Evolutionary conservation across 1,139 yeast species (phyloP).

Genomic region (Candida sp.): DNA sequence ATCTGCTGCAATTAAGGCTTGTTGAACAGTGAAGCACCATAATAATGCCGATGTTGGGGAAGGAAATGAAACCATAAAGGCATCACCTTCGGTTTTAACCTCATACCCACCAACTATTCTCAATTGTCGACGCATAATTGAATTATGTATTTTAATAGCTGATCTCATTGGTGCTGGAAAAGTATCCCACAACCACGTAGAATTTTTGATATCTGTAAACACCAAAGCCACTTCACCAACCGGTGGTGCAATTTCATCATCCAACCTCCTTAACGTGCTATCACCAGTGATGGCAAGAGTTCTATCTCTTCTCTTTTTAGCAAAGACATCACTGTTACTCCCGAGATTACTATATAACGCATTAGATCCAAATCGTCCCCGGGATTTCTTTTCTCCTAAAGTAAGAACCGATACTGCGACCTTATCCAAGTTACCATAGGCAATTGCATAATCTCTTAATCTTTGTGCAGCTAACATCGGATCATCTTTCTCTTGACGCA

Average conservation of each 20-base stretch:
- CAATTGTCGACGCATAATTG: conserved; percentile 90
- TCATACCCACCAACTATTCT: conserved; percentile 96
- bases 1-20: conserved; percentile 75
- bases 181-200: conserved; percentile 91
- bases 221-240: conserved; percentile 93
- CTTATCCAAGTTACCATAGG: conserved; percentile 85
- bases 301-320: conserved; percentile 55
- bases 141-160: conserved; percentile 91
- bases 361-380: conserved; percentile 25
- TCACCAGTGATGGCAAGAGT: conserved; percentile 60
- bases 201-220: conserved; percentile 94
- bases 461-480: conserved; percentile 94
- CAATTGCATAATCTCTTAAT: conserved; percentile 88
- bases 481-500: conserved; percentile 76
- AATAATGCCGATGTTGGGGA: conserved; percentile 85
- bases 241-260: conserved; percentile 94
- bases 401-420: conserved; percentile 84
- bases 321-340: conserved; percentile 36
- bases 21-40: conserved; percentile 95
- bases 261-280: conserved; percentile 75
- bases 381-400: conserved; percentile 39
- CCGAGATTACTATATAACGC: conserved; percentile 40
- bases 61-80: conserved; percentile 98
- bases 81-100: conserved; percentile 99
- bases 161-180: conserved; percentile 95